Conservation (phyloP, 768 basidiomycete genomes). For the Psilocybe cyanescens region DNA sequence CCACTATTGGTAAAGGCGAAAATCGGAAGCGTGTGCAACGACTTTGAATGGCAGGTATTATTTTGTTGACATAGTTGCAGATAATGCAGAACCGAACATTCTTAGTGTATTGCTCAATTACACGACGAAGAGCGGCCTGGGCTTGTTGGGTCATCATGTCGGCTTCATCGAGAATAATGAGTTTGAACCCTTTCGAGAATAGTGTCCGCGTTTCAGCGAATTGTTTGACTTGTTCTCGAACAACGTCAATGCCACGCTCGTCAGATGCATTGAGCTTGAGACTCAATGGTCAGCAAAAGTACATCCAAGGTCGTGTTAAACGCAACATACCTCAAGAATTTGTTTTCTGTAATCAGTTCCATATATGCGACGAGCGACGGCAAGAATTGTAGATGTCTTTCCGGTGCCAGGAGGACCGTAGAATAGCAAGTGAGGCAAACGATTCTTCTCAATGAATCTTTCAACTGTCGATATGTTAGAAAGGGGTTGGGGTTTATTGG, state of each 20-base stretch:
- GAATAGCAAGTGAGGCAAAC: conserved; percentile 93
- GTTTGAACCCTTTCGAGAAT: conserved; percentile 92
- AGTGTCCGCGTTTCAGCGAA: conserved; percentile 96
- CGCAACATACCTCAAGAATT: conserved; percentile 79
- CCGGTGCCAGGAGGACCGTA: conserved; percentile 99
- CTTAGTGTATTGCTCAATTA: conserved; percentile 98
- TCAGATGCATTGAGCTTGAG: conserved; percentile 93
- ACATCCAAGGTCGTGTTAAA: conserved; percentile 2
- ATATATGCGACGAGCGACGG: conserved; percentile 94
- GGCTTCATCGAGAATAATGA: conserved; percentile 98
- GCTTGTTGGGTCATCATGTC: conserved; percentile 99
- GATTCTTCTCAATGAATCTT: conserved; percentile 93
- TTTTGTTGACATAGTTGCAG: conserved; percentile 99
- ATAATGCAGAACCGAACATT: conserved; percentile 99
- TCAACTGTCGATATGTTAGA: conserved; percentile 64
- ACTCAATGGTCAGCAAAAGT: neutral
- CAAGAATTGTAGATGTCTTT: conserved; percentile 96
- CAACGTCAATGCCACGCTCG: conserved; percentile 98
- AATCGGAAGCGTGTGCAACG: conserved; percentile 98
- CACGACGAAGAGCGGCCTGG: conserved; percentile 93
- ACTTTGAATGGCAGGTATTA: conserved; percentile 97
- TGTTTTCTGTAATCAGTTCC: conserved; percentile 86
- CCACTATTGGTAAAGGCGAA: conserved; percentile 83
- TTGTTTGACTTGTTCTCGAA: conserved; percentile 98
- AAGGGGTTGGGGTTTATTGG: neutral